Evolutionary conservation across 139 green algal genomes (phyloP).

Genomic region (Auxenochlorella pyrenoidosa): DNA sequence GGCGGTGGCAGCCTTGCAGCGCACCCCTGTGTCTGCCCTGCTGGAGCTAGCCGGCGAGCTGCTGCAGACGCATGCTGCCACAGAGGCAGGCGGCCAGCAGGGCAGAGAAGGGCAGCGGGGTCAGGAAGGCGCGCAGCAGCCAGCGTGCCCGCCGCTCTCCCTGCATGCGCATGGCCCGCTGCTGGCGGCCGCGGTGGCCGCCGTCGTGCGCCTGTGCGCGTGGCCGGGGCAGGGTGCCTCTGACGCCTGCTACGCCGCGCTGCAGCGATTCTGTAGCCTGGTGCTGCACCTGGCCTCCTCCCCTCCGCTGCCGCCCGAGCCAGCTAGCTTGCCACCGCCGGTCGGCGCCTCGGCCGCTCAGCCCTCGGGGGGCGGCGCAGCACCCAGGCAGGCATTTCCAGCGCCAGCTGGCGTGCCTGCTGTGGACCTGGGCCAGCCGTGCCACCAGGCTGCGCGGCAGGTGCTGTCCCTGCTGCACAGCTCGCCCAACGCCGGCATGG

Average conservation of each 20-base stretch:
- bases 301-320: neutral
- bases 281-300: neutral
- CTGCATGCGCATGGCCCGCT: neutral
- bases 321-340: neutral
- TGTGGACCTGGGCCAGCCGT: neutral
- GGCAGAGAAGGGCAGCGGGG: no score
- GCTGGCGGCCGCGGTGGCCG: neutral
- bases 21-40: constrained; percentile 9
- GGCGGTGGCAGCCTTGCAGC: neutral
- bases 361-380: neutral
- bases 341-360: neutral
- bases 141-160: neutral
- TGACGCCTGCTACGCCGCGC: neutral
- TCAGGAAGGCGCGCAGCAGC: neutral
- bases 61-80: constrained; percentile 16
- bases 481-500: neutral
- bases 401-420: neutral
- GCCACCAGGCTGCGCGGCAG: neutral
- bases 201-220: neutral
- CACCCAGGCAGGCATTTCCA: neutral
- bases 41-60: constrained; percentile 10
- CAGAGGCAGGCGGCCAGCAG: neutral
- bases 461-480: neutral
- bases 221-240: neutral
- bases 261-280: constrained; percentile 18